Conservation (phyloP, 163 green algal species). For the Scenedesmus sp. region DNA sequence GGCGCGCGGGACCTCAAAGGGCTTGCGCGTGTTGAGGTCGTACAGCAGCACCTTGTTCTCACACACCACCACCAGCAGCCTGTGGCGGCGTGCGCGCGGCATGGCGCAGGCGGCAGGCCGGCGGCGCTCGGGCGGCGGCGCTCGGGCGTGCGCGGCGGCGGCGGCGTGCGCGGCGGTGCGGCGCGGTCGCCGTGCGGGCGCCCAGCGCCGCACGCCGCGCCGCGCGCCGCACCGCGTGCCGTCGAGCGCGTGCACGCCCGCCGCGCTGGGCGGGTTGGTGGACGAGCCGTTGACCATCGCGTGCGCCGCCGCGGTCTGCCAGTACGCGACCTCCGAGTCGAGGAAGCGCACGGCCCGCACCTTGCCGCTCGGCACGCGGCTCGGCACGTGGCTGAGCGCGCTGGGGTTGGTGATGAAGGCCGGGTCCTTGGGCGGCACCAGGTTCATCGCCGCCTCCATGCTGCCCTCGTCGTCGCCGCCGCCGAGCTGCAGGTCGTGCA, state of each 20-base stretch:
- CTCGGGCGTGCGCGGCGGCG: too few species aligned
- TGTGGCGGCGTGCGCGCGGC: too few species aligned
- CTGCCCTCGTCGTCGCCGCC: conserved; percentile 65
- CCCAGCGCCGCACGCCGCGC: too few species aligned
- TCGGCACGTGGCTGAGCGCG: conserved; percentile 4
- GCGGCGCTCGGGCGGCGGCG: too few species aligned
- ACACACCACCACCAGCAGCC: conserved; percentile 74
- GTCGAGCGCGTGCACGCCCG: conserved; percentile 40
- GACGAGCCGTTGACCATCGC: conserved; percentile 39
- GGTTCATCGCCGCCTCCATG: conserved; percentile 55
- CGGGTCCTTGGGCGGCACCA: conserved; percentile 49
- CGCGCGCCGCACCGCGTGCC: conserved; percentile 23
- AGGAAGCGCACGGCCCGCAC: conserved; percentile 68
- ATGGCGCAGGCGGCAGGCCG: too few species aligned
- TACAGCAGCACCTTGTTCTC: conserved; percentile 82
- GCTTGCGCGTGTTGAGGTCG: conserved; percentile 63
- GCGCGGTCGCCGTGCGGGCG: too few species aligned
- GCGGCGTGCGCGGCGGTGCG: too few species aligned
- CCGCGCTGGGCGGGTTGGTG: conserved; percentile 13
- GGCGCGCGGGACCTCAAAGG: conserved; percentile 59
- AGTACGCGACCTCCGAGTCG: conserved; percentile 65
- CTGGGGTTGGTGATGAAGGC: conserved; percentile 61
- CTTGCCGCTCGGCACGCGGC: conserved; percentile 14
- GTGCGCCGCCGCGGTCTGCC: conserved; percentile 38
- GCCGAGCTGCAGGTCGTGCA: conserved; percentile 70